Conservation (phyloP, 2,329 filamentous ascomycete genomes). For the Alternaria burnsii region DNA sequence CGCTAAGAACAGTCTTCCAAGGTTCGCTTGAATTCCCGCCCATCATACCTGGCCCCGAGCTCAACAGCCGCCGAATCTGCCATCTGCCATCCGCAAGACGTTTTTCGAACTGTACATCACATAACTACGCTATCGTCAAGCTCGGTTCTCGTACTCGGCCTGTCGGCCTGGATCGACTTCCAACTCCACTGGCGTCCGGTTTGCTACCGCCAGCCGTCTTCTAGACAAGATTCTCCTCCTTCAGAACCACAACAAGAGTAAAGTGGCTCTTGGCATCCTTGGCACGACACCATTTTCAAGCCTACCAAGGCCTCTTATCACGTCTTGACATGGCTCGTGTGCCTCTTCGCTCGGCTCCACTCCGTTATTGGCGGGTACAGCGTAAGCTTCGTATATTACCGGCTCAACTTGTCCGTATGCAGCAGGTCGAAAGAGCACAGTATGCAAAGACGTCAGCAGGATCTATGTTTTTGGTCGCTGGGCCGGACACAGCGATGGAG, state of each 20-base stretch:
- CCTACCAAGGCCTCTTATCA: slow-evolving; percentile 39
- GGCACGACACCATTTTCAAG: slow-evolving; percentile 18
- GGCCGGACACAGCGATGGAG: slow-evolving; percentile 7
- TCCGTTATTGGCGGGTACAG: slow-evolving; percentile 23
- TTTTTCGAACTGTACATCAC: not conserved
- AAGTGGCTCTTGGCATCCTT: slow-evolving; percentile 25
- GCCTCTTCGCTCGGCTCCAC: slow-evolving; percentile 19
- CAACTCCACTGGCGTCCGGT: not conserved
- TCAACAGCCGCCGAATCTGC: not conserved
- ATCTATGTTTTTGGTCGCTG: slow-evolving; percentile 20
- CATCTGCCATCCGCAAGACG: not conserved
- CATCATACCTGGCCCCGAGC: not conserved
- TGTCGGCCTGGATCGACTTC: not conserved
- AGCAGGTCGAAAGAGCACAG: slow-evolving; percentile 29
- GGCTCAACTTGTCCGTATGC: slow-evolving; percentile 19
- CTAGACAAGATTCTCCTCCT: slow-evolving; percentile 8
- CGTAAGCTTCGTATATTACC: slow-evolving; percentile 15
- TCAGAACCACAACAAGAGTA: slow-evolving; percentile 16
- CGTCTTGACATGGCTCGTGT: slow-evolving; percentile 33
- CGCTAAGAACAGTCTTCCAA: not conserved
- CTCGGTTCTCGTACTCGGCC: not conserved
- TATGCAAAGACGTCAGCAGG: slow-evolving; percentile 19
- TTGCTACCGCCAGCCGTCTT: slow-evolving; percentile 10
- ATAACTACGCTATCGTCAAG: not conserved
- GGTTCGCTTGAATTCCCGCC: not conserved